These are phyloP conservation scores for Porphyrellus sp. DNA, from an alignment of 1,284 basidiomycete species.

Conservation along the genomic window DNA sequence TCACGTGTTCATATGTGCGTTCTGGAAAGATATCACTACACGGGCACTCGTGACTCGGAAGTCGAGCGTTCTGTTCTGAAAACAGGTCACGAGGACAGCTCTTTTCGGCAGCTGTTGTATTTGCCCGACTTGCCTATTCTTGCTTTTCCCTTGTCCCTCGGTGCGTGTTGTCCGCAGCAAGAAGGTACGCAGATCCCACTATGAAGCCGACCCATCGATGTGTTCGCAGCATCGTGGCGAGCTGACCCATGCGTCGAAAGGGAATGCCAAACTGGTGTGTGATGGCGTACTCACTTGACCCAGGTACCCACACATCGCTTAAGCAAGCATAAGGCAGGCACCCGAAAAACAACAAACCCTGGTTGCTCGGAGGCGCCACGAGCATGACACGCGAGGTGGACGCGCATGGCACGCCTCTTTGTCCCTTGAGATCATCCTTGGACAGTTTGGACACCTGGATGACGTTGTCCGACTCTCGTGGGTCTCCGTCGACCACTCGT, in stretches of 20 bases:
- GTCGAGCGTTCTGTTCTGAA: not conserved
- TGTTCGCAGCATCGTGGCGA: not conserved
- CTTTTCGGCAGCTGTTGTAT: constrained; percentile 12
- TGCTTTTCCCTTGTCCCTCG: constrained; percentile 7
- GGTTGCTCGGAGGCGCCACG: constrained; percentile 2
- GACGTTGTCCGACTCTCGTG: too few species aligned
- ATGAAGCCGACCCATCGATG: not conserved
- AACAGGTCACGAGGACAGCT: not conserved
- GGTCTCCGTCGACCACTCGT: too few species aligned
- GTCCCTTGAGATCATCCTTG: too few species aligned
- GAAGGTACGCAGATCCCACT: not conserved
- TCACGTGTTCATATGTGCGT: too few species aligned
- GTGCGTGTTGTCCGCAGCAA: not conserved
- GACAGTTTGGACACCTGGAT: too few species aligned
- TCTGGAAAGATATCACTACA: too few species aligned
- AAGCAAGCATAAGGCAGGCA: not conserved
- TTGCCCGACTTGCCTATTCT: constrained; percentile 7
- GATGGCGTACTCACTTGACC: not conserved
- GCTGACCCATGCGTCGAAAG: not conserved
- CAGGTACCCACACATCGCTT: not conserved
- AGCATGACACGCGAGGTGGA: not conserved
- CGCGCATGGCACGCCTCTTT: not conserved
- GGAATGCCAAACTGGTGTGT: constrained; percentile 2
- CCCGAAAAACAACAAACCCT: not conserved
- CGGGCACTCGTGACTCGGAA: not conserved